Evolutionary conservation across 495 filamentous ascomycete species (phyloP).

Genomic region (Penicillium diatomitis): DNA sequence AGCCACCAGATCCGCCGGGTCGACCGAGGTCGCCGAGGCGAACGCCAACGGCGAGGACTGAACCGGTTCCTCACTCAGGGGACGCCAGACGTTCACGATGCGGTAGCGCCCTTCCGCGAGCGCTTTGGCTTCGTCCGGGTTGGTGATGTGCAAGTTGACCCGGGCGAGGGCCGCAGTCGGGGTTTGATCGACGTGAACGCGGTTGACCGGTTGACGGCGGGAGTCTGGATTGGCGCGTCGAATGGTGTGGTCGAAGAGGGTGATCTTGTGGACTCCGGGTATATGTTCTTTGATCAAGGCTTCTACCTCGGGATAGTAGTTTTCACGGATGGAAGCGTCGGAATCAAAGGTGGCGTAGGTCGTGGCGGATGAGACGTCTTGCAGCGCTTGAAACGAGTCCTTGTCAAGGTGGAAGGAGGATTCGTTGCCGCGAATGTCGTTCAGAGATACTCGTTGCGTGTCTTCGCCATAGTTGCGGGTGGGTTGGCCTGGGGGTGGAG

Average conservation of each 20-base stretch:
- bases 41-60: conserved; percentile 62
- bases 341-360: conserved; percentile 51
- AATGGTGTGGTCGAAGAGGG: conserved; percentile 90
- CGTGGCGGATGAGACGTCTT: conserved; percentile 36
- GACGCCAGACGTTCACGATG: conserved; percentile 85
- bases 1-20: conserved; percentile 50
- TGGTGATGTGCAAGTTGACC: conserved; percentile 53
- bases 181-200: conserved; percentile 83
- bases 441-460: conserved; percentile 39
- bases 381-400: conserved; percentile 59
- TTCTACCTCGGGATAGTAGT: conserved; percentile 82
- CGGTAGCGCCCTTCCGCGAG: conserved; percentile 57
- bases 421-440: conserved; percentile 61
- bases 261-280: conserved; percentile 50
- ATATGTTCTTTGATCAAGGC: conserved; percentile 51
- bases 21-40: conserved; percentile 51
- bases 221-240: conserved; percentile 49
- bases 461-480: conserved; percentile 50
- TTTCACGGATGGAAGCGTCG: conserved; percentile 50
- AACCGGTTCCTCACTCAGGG: conserved; percentile 59
- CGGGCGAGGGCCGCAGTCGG: conserved; percentile 50
- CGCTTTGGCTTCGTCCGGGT: conserved; percentile 44
- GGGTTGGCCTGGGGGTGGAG: conserved; percentile 48
- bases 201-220: conserved; percentile 52
- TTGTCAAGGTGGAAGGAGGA: conserved; percentile 54